Evolutionary conservation across 805 yeast species (phyloP).

Genomic region (Lipomyces starkeyi): DNA sequence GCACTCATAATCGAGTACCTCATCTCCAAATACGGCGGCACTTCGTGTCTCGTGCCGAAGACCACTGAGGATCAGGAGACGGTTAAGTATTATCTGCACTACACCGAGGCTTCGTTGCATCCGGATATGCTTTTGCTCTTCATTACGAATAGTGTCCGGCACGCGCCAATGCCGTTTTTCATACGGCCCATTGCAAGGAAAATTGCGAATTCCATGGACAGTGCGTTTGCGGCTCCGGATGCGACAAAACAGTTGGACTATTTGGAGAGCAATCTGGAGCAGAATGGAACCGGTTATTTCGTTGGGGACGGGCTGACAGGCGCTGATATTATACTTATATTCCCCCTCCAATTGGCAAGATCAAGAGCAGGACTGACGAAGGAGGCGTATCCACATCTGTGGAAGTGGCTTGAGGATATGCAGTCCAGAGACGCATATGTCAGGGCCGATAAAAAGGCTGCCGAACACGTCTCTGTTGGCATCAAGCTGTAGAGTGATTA

Average conservation of each 20-base stretch:
- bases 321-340: slow-evolving; percentile 65
- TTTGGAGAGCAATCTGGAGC: slow-evolving; percentile 51
- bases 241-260: slow-evolving; percentile 49
- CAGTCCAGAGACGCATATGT: slow-evolving; percentile 42
- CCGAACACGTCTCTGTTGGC: not conserved
- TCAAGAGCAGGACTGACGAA: slow-evolving; percentile 18
- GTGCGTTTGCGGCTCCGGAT: slow-evolving; percentile 58
- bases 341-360: slow-evolving; percentile 49
- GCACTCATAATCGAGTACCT: slow-evolving; percentile 64
- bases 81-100: slow-evolving; percentile 60
- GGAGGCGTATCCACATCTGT: slow-evolving; percentile 42
- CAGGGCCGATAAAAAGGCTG: slow-evolving; percentile 31
- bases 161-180: slow-evolving; percentile 51
- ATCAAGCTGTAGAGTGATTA: too few relatives aligned
- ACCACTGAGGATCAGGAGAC: slow-evolving; percentile 51
- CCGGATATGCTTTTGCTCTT: slow-evolving; percentile 53
- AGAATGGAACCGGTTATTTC: slow-evolving; percentile 58
- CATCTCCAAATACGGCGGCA: slow-evolving; percentile 56
- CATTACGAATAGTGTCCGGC: slow-evolving; percentile 7
- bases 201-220: slow-evolving; percentile 55
- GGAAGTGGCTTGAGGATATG: slow-evolving; percentile 41
- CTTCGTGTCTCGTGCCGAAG: slow-evolving; percentile 46
- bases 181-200: slow-evolving; percentile 52
- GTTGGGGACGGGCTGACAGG: slow-evolving; percentile 65
- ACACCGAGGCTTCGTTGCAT: slow-evolving; percentile 67